These are phyloP conservation scores for Neurospora tetraspora DNA, from an alignment of 495 filamentous ascomycete species.

Conservation along the genomic window DNA sequence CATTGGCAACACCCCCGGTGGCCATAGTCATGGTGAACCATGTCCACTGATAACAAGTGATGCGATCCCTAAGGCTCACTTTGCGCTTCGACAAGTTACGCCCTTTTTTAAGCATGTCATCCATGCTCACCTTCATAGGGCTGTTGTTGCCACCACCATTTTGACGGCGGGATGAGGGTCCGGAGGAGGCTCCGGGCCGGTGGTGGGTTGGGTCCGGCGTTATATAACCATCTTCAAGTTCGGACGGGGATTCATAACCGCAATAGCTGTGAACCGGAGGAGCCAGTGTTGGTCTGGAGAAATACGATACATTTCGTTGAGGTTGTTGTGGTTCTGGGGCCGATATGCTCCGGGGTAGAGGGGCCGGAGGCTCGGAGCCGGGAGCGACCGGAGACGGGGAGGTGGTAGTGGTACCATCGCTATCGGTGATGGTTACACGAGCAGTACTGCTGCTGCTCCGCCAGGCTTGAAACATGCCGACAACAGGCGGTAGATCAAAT, in stretches of 20 bases:
- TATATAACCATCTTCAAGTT: neutral
- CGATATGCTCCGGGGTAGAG: neutral
- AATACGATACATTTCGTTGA: neutral
- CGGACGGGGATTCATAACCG: slow-evolving; percentile 8
- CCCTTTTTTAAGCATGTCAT: slow-evolving; percentile 19
- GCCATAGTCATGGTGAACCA: slow-evolving; percentile 77
- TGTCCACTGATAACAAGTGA: slow-evolving; percentile 48
- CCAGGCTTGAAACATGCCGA: slow-evolving; percentile 48
- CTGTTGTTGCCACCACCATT: neutral
- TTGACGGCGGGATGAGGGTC: neutral
- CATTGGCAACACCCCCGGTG: slow-evolving; percentile 76
- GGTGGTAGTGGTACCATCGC: neutral
- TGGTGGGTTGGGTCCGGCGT: neutral
- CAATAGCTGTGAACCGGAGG: neutral
- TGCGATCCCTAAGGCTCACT: slow-evolving; percentile 34
- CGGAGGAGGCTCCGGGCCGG: neutral
- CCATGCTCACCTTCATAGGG: slow-evolving; percentile 16
- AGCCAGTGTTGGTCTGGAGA: neutral
- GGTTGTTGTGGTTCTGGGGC: neutral
- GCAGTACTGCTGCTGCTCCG: slow-evolving; percentile 80
- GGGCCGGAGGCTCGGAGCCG: neutral
- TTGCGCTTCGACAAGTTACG: slow-evolving; percentile 14
- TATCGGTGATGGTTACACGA: slow-evolving; percentile 45
- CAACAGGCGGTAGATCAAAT: slow-evolving; percentile 7
- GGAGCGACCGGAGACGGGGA: neutral